Conservation (phyloP, 1,284 basidiomycete genomes). For the Spongispora temasekensis region DNA sequence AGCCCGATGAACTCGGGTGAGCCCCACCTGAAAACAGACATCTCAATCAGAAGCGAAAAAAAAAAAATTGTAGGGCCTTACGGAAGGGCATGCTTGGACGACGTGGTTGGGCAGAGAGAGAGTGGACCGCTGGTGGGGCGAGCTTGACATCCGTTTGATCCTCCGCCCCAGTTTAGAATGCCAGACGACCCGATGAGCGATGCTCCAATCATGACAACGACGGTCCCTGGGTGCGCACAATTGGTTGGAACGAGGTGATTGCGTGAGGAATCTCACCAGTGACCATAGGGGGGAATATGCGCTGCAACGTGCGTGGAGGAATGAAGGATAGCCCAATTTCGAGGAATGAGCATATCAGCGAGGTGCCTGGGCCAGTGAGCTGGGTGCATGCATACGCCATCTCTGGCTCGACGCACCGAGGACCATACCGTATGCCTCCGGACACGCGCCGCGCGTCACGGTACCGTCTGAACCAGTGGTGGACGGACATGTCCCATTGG, state of each 20-base stretch:
- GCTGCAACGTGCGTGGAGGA: conserved; percentile 60
- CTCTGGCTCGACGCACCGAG: conserved; percentile 47
- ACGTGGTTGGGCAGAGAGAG: conserved; percentile 66
- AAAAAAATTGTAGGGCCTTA: conserved; percentile 17
- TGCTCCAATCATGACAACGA: conserved; percentile 77
- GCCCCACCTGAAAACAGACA: conserved; percentile 55
- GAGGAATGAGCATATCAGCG: conserved; percentile 77
- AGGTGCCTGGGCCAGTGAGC: conserved; percentile 52
- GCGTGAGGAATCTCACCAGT: conserved; percentile 49
- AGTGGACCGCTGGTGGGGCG: conserved; percentile 67
- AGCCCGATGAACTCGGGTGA: conserved; percentile 83
- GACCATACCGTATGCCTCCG: conserved; percentile 78
- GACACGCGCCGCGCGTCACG: conserved; percentile 63
- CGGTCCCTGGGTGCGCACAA: conserved; percentile 49
- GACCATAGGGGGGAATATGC: conserved; percentile 81
- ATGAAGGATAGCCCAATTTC: conserved; percentile 81
- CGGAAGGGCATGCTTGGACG: conserved; percentile 56
- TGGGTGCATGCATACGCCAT: too few species aligned
- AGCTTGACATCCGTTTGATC: conserved; percentile 65
- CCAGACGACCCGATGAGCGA: conserved; percentile 75
- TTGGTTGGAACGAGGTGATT: neutral
- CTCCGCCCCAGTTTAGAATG: conserved; percentile 82
- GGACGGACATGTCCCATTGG: conserved; percentile 74
- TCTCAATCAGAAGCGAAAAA: neutral
- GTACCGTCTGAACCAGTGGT: conserved; percentile 60